phyloP scores from a whole-genome alignment of 257 asterid genomes.

The Nicotiana benthamiana region DNA sequence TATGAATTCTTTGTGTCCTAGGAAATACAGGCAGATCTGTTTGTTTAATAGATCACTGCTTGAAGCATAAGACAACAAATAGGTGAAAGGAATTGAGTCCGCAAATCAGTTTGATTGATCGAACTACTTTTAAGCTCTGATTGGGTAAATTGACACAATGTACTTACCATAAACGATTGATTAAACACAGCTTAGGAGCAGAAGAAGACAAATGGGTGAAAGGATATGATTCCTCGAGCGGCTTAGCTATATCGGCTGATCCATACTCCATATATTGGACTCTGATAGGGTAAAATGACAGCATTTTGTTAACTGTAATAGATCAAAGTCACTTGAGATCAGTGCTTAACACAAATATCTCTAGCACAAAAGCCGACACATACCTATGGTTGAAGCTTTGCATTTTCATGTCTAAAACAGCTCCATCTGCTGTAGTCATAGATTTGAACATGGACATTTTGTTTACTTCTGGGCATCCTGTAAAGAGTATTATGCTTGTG shows the following conservation, averaged over 20 bases:
- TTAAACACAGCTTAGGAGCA: not conserved
- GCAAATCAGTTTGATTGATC: no score
- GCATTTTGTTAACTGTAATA: not conserved
- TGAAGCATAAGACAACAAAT: not conserved
- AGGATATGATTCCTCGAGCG: not conserved
- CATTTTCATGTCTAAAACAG: not conserved
- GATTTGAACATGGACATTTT: not conserved
- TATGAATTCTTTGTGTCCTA: not conserved
- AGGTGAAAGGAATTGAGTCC: not conserved
- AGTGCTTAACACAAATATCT: not conserved
- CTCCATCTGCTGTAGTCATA: not conserved
- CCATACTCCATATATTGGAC: not conserved
- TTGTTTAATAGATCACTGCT: not conserved
- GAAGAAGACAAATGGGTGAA: not conserved
- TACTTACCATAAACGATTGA: not conserved
- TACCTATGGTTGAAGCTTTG: not conserved
- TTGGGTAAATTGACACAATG: not conserved
- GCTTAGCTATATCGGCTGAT: not conserved
- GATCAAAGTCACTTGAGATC: not conserved
- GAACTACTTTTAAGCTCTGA: not conserved
- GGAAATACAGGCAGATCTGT: not conserved
- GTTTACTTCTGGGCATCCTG: not conserved
- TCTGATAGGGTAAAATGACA: not conserved
- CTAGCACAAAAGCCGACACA: not conserved
- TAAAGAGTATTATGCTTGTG: not conserved